Evolutionary conservation across 768 basidiomycete genomes (phyloP), one percentile per base, ranked within the genome.

Genomic region (Amanita muscaria): DNA sequence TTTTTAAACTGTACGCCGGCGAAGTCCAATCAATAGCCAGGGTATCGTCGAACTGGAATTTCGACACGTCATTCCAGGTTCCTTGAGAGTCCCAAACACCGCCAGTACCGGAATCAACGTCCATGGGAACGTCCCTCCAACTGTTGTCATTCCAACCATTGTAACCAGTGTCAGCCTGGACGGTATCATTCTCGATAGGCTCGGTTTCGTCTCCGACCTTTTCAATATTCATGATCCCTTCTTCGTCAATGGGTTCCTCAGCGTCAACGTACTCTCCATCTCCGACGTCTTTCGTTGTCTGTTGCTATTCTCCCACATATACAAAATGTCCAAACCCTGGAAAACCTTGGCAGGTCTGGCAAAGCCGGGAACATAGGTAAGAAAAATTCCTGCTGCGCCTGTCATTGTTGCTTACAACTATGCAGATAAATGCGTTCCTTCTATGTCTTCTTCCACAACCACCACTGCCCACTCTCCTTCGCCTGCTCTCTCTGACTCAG

Each of bases 181-280:
- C 67, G 10, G 57, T 61, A 3, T 60, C 64, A 4, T 60, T 53
- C 0, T 64, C 67, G 32, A 12, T 29, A 6, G 6, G 7, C 27
- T 29, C 12, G 7, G 27, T 6, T 12, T 61, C 63, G 36, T 59
- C 64, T n/a, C 44, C 49, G 5, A 56, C 52, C 14, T 46, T 30
- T 16, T 49, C 52, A 4, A 52, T 46, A 39, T 70, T 66, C 48
- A 66, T 63, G 6, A 60, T 63, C 25, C 66, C 61, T 3, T 56
- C 59, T 67, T 69, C 60, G 62, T 37, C 69, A 18, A 68, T 56
- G 4, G 72, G 72, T 0, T 9, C 27, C 16, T 16, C 3, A 9
- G 29, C 44, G 14, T 46, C 46, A 11, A n/a, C 23, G 15, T 18
- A 40, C 16, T 42, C 46, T 21, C 39, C 39, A 22, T 33, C 32